Evolutionary conservation across 331 rosid species (phyloP).

Genomic region (Malus hybrid): DNA sequence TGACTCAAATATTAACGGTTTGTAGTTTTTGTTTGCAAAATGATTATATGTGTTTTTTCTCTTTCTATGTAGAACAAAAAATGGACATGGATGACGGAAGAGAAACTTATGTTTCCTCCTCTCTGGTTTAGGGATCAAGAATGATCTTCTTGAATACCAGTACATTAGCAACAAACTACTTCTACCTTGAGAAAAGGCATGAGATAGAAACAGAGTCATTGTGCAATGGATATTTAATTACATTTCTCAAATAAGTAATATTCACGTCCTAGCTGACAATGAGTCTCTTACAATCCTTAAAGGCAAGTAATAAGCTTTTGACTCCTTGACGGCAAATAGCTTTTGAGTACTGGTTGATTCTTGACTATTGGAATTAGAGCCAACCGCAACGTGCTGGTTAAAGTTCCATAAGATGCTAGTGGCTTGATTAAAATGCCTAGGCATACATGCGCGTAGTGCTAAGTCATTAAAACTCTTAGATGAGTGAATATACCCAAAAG

Average conservation of each 20-base stretch:
- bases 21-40: neutral
- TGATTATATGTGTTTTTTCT: neutral
- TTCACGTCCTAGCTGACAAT: neutral
- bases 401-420: neutral
- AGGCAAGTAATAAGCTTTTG: neutral
- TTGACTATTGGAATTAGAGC: neutral
- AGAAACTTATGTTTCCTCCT: neutral
- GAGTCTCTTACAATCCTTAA: neutral
- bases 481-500: neutral
- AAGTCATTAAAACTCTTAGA: neutral
- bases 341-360: neutral
- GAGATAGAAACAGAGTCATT: neutral
- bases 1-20: conserved; percentile 60
- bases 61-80: neutral
- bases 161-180: neutral
- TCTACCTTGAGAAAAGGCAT: neutral
- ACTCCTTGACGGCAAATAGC: neutral
- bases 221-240: neutral
- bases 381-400: neutral
- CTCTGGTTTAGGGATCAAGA: neutral
- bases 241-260: neutral
- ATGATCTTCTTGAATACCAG: neutral
- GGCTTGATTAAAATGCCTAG: neutral
- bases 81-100: neutral
- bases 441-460: neutral